These are phyloP conservation scores for Chrysanthemum seticuspe DNA, from an alignment of 129 eudicot species.

Conservation along the genomic window DNA sequence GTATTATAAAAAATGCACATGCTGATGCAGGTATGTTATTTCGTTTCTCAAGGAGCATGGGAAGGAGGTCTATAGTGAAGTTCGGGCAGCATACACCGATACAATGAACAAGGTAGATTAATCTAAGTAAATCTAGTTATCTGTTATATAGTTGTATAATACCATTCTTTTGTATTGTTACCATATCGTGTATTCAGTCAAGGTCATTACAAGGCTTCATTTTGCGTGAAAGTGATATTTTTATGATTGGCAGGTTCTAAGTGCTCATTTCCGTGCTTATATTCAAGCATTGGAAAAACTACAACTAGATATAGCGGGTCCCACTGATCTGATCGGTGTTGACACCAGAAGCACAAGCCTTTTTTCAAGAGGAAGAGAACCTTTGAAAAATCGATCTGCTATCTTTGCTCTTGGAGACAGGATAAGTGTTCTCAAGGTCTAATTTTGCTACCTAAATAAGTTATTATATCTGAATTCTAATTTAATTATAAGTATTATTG, in stretches of 20 bases:
- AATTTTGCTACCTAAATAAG: not conserved
- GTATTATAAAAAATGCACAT: not conserved
- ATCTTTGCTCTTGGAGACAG: slow-evolving; percentile 97
- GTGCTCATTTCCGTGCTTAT: slow-evolving; percentile 94
- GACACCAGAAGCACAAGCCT: slow-evolving; percentile 88
- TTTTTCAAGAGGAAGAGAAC: slow-evolving; percentile 91
- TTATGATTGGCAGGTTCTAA: slow-evolving; percentile 66
- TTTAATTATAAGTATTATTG: slow-evolving; percentile 1
- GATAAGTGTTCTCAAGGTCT: slow-evolving; percentile 85
- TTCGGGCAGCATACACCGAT: slow-evolving; percentile 91
- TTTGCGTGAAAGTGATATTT: not conserved
- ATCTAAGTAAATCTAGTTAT: not conserved
- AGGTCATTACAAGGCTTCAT: not conserved
- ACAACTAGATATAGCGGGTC: slow-evolving; percentile 88
- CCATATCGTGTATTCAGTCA: not conserved
- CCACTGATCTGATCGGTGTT: slow-evolving; percentile 90
- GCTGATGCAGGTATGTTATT: slow-evolving; percentile 68
- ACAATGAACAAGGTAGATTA: slow-evolving; percentile 89
- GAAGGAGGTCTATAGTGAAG: slow-evolving; percentile 85
- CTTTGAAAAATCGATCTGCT: slow-evolving; percentile 93
- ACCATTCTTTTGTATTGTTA: not conserved
- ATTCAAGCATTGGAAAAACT: slow-evolving; percentile 91
- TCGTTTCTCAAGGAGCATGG: slow-evolving; percentile 93
- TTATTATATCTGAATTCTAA: not conserved
- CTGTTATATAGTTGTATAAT: no score